Percentiles rank a stretch among this genome's conserved stretches.
Conservation (phyloP, 208 protist species). For the Crithidia bombi region DNA sequence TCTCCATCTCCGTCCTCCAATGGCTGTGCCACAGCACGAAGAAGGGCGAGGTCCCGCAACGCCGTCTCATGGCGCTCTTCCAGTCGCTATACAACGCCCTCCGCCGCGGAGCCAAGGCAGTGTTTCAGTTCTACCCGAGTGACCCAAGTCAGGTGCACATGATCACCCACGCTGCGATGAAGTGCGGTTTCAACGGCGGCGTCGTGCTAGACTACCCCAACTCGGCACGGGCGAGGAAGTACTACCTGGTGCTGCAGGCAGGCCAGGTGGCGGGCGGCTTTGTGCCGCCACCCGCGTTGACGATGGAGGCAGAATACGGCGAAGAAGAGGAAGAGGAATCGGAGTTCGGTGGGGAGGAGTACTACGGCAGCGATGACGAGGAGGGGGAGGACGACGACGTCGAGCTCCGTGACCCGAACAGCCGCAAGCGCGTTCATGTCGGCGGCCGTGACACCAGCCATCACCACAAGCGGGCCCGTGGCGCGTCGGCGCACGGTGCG, state of each 20-base stretch:
- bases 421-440: constrained; percentile 48
- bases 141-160: constrained; percentile 95
- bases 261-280: constrained; percentile 81
- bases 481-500: constrained; percentile 25
- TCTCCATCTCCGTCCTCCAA: constrained; percentile 98
- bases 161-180: constrained; percentile 96
- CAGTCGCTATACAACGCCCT: constrained; percentile 96
- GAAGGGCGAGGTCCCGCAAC: constrained; percentile 91
- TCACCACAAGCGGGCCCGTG: constrained; percentile 51
- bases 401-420: constrained; percentile 23
- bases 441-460: constrained; percentile 41
- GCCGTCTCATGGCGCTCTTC: constrained; percentile 96
- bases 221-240: constrained; percentile 98
- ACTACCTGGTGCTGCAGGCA: constrained; percentile 93
- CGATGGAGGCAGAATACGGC: constrained; percentile 41
- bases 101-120: constrained; percentile 89
- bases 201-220: constrained; percentile 98
- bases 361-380: constrained; percentile 42
- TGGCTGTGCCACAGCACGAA: constrained; percentile 99
- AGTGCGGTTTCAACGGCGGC: constrained; percentile 98
- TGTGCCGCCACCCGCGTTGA: constrained; percentile 53
- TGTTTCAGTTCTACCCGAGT: constrained; percentile 98
- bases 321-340: constrained; percentile 40
- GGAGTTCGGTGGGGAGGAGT: constrained; percentile 23
- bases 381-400: constrained; percentile 30